Base-by-base conservation (phyloP, 1,284 basidiomycete species). In the Sporisorium scitamineum region DNA sequence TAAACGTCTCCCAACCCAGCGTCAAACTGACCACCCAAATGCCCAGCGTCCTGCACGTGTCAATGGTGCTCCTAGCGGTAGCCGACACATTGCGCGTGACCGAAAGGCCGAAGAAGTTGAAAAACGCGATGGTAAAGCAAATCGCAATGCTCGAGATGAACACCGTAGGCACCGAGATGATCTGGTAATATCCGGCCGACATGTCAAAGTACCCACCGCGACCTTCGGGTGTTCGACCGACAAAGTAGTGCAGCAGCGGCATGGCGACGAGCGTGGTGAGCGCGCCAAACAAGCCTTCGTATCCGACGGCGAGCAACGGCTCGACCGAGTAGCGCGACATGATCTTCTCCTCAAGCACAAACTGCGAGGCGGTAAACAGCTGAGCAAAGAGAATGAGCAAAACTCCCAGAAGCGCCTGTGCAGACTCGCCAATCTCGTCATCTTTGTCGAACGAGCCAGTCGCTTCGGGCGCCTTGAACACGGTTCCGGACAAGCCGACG, bases 311-410 rank as follows among this genome's bases (percentile, higher is more conserved):
- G 59, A 95, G 85, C 24, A 98, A 89, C n/a, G 97, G 95, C 57
- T 92, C 90, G 60, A 99, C 92, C 48, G 90, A 89, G 88, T 97
- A 96, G 57, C 90, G 90, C 47, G 90, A 89, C 91, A 97, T 91
- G 82, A 97, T 94, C 88, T 82, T 83, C 42, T 84, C 81, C 88
- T 98, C 96, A n/a, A 97, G 89, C 52, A 98, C 94, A 62, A 95
- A 95, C 83, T 96, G 94, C 13, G 90, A 90, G 53, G 94, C 94
- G 34, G 93, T 92, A 87, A 96, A 99, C 70, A 98, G 87, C 87
- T 99, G 97, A n/a, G 97, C 96, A 82, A 97, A 95, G 42, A 98
- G 88, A 63, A 99, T 90, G 84, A 99, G 92, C 82, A 93, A 90
- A 37, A 99, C 91, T 62, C 97, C 88, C 18, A 89, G 66, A 18